Evolutionary conservation across 441 rosid species (phyloP).

Genomic region (Populus hybrid): DNA sequence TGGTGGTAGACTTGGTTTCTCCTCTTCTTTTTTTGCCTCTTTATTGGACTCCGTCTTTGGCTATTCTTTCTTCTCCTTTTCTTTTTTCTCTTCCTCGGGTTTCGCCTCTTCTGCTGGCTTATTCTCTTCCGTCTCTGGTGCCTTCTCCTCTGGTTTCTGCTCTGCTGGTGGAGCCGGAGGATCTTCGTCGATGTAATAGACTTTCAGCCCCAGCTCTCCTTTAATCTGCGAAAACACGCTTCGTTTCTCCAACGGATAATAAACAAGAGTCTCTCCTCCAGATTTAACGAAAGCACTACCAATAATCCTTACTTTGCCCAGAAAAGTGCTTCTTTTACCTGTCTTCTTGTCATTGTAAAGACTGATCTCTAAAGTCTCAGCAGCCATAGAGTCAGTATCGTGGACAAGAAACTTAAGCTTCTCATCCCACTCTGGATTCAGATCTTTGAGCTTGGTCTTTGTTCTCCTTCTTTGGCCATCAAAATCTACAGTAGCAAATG

Average conservation of each 20-base stretch:
- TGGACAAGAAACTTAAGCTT: constrained; percentile 68
- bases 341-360: constrained; percentile 71
- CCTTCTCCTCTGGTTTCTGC: constrained; percentile 17
- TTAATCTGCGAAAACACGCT: constrained; percentile 79
- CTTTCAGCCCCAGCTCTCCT: constrained; percentile 72
- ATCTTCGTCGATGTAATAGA: constrained; percentile 55
- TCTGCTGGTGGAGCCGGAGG: constrained; percentile 30
- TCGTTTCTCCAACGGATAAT: constrained; percentile 77
- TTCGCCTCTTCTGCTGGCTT: constrained; percentile 28
- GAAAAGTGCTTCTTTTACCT: constrained; percentile 58
- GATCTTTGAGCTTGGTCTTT: constrained; percentile 69
- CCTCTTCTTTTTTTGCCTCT: constrained; percentile 35
- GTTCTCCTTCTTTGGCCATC: constrained; percentile 78
- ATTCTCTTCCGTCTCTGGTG: constrained; percentile 10
- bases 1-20: constrained; percentile 19
- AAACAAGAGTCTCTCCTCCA: constrained; percentile 61
- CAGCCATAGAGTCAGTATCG: constrained; percentile 48
- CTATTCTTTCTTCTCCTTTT: constrained; percentile 36
- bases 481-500: constrained; percentile 69
- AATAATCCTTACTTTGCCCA: constrained; percentile 70
- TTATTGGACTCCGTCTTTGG: constrained; percentile 16
- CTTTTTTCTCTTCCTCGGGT: constrained; percentile 17
- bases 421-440: constrained; percentile 92
- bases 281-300: constrained; percentile 44
- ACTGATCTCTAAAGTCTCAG: constrained; percentile 67